Base-by-base conservation (phyloP, 2,329 filamentous ascomycete genomes). In the Calonectria pseudoturangicola region DNA sequence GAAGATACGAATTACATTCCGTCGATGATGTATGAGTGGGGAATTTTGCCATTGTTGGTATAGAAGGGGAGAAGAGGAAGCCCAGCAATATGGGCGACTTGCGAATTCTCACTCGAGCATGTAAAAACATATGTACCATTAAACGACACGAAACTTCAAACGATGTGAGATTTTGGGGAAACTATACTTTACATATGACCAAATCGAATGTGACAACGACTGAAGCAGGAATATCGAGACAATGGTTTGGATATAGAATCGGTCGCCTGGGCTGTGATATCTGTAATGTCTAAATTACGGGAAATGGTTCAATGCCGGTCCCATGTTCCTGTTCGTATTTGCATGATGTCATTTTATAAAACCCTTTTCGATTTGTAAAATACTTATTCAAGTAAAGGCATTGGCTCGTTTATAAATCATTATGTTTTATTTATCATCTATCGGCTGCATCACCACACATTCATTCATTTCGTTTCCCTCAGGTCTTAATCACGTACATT, bases 111-210 rank as follows among this genome's bases (percentile, higher is more conserved):
- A 72, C 64, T 63, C 25, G 70, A 70, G 71, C 73, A 77, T 79
- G 77, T 79, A 80, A 73, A 76, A 76, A 63, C 72, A 80, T 73
- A 54, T 79, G 78, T 79, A 80, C 68, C 62, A 78, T 68, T 67
- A 73, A 73, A 36, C 69, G 71, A 66, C 72, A 71, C 68, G 36
- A 73, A 73, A 54, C 54, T 66, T 48, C 51, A 36, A 47, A 68
- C 63, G 63, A 47, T 60, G 66, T 62, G 45, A 54, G 41, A 66
- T 33, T 51, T 63, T 33, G 18, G 41, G 64, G n/a, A 56, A 43
- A 60, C n/a, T 33, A 54, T 60, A 6, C 25, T 36, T 48, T 5
- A 7, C 15, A 12, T 28, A 16, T 27, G 33, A 4, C 16, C 15
- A 16, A 0, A 3, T 36, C 21, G 30, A 18, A 41, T 28, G 30